phyloP scores from a whole-genome alignment of 345 rosid genomes.

The Citropsis articulata region DNA sequence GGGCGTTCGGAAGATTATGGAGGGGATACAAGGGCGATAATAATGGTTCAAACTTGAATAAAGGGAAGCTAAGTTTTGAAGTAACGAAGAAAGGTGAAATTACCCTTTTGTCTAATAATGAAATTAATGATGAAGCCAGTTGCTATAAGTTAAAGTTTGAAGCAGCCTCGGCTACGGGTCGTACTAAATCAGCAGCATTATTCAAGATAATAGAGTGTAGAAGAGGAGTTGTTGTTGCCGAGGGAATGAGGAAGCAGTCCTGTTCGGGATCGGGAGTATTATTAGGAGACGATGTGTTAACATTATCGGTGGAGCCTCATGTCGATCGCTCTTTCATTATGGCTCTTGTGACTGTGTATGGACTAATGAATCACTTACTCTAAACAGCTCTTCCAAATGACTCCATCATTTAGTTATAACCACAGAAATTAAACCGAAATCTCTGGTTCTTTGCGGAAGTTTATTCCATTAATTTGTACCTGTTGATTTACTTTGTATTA shows the following conservation, averaged over 20 bases:
- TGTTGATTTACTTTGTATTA: neutral
- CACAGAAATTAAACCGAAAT: no score
- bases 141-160: conserved; percentile 10
- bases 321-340: conserved; percentile 28
- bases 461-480: neutral
- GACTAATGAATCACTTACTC: conserved; percentile 25
- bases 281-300: conserved; percentile 46
- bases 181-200: conserved; percentile 14
- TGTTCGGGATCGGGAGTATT: conserved; percentile 16
- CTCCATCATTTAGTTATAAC: neutral
- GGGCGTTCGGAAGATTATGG: conserved; percentile 26
- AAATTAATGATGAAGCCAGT: neutral
- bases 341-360: conserved; percentile 39
- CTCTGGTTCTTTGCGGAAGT: no score
- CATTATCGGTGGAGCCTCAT: conserved; percentile 30
- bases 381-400: conserved; percentile 3
- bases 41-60: neutral
- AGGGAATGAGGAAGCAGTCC: conserved; percentile 37
- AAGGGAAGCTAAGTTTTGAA: conserved; percentile 29
- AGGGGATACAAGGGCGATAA: conserved; percentile 25
- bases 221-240: conserved; percentile 28
- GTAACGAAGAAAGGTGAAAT: conserved; percentile 29
- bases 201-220: conserved; percentile 28
- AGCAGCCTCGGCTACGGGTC: neutral
- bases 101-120: conserved; percentile 9